Percentiles rank a stretch among this genome's conserved stretches.
Conservation (phyloP, 164 flowering plant species). For the Cinnamomum micranthum region DNA sequence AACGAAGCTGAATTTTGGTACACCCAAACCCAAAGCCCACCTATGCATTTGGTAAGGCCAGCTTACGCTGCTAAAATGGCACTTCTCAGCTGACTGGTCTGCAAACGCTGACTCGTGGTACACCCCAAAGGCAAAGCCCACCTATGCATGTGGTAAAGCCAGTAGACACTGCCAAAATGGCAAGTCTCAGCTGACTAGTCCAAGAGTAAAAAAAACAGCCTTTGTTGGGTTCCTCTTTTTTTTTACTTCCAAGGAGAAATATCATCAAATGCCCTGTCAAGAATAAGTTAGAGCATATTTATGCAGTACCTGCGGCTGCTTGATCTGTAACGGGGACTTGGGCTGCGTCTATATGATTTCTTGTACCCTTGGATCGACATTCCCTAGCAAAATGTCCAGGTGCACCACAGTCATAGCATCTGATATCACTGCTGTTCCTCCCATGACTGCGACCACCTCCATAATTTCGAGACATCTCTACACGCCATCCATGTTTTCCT, state of each 20-base stretch:
- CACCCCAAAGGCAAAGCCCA: too few relatives aligned
- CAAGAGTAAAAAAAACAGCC: background rate
- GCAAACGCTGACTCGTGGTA: background rate
- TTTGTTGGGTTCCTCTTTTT: too few relatives aligned
- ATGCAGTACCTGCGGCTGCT: background rate
- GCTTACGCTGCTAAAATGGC: background rate
- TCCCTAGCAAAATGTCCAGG: slow-evolving; percentile 95
- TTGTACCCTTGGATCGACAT: slow-evolving; percentile 40
- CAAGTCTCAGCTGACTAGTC: background rate
- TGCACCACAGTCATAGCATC: slow-evolving; percentile 94
- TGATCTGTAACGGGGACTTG: slow-evolving; percentile 37
- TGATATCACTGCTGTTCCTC: slow-evolving; percentile 67
- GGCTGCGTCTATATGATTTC: slow-evolving; percentile 60
- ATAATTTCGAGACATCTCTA: slow-evolving; percentile 79
- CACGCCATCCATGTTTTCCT: slow-evolving; percentile 97
- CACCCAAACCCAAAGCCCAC: too few relatives aligned
- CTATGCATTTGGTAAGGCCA: too few relatives aligned
- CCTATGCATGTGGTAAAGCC: too few relatives aligned
- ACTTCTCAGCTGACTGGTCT: background rate
- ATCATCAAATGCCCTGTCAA: background rate
- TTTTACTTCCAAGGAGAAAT: background rate
- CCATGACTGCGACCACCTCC: slow-evolving; percentile 61
- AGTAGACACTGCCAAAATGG: background rate
- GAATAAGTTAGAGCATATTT: background rate
- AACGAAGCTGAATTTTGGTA: too few relatives aligned